Evolutionary conservation across 2,329 filamentous ascomycete genomes (phyloP).

Genomic region (Ilyonectria mors-panacis): DNA sequence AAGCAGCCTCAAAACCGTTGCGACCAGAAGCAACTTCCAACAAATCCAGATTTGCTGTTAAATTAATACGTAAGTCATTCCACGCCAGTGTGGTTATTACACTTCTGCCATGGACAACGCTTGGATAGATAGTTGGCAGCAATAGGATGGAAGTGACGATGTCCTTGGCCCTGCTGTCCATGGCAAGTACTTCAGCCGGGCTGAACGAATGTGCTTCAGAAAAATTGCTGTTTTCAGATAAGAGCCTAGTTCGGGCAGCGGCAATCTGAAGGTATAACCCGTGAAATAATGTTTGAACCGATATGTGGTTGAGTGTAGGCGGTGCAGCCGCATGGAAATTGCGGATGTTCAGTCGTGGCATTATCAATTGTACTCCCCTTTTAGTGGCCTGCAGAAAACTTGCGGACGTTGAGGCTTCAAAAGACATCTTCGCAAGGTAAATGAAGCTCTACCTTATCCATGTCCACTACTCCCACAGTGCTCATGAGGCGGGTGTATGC

Average conservation of each 20-base stretch:
- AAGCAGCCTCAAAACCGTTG: slow-evolving; percentile 19
- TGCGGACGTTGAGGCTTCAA: slow-evolving; percentile 18
- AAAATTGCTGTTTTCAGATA: not conserved
- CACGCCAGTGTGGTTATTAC: slow-evolving; percentile 20
- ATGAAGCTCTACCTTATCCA: slow-evolving; percentile 23
- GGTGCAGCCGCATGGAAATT: slow-evolving; percentile 3
- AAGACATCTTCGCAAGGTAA: slow-evolving; percentile 28
- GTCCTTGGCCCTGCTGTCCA: slow-evolving; percentile 1
- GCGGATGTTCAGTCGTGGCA: slow-evolving; percentile 10
- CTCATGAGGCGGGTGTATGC: slow-evolving; percentile 23
- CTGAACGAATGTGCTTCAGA: not conserved
- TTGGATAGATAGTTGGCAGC: slow-evolving; percentile 1
- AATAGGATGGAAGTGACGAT: slow-evolving; percentile 13
- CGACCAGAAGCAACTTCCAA: slow-evolving; percentile 20
- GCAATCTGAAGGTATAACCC: slow-evolving; percentile 20
- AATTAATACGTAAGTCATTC: slow-evolving; percentile 24
- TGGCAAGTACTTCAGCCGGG: not conserved
- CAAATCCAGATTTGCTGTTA: slow-evolving; percentile 22
- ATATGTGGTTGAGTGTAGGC: slow-evolving; percentile 18
- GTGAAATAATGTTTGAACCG: slow-evolving; percentile 23
- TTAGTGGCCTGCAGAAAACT: slow-evolving; percentile 1
- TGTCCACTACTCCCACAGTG: slow-evolving; percentile 17
- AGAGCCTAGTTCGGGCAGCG: slow-evolving; percentile 11
- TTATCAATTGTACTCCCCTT: not conserved
- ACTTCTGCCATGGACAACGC: slow-evolving; percentile 9